These are phyloP conservation scores for Aspergillus panamensis DNA, from an alignment of 495 filamentous ascomycete genomes.

Conservation along the genomic window DNA sequence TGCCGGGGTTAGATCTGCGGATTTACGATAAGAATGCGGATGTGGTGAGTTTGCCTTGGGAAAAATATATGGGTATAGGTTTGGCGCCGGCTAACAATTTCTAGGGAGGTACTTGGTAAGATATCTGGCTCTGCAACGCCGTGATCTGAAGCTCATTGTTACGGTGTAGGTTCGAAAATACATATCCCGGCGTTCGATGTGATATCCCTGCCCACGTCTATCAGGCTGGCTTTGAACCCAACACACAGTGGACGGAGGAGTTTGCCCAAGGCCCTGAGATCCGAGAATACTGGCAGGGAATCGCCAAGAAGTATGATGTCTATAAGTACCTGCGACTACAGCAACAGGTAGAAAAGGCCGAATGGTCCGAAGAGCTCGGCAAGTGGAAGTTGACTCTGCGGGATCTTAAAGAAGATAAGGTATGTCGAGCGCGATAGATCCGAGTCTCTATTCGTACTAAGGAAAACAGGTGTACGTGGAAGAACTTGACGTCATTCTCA, in stretches of 20 bases:
- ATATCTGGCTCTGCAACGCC: background rate
- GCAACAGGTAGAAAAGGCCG: constrained; percentile 48
- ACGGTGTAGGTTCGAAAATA: constrained; percentile 47
- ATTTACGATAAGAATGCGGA: constrained; percentile 57
- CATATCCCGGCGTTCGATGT: constrained; percentile 56
- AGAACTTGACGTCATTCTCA: constrained; percentile 55
- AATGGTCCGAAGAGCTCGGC: constrained; percentile 49
- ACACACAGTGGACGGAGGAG: constrained; percentile 62
- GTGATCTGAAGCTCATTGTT: background rate
- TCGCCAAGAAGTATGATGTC: constrained; percentile 59
- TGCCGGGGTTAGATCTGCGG: constrained; percentile 49
- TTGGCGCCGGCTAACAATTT: background rate
- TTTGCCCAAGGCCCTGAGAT: constrained; percentile 65
- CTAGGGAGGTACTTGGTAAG: constrained; percentile 51
- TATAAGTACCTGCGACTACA: constrained; percentile 51
- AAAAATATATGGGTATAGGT: background rate
- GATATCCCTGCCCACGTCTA: constrained; percentile 73
- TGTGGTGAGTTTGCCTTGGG: constrained; percentile 34
- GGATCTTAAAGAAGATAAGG: constrained; percentile 32
- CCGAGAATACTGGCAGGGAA: constrained; percentile 57
- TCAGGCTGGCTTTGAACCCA: constrained; percentile 62
- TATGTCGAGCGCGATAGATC: constrained; percentile 17
- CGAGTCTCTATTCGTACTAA: background rate
- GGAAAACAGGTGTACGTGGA: constrained; percentile 45
- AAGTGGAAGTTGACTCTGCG: constrained; percentile 51